phyloP scores from a whole-genome alignment of 768 basidiomycete genomes.

The Pleurotus eryngii region DNA sequence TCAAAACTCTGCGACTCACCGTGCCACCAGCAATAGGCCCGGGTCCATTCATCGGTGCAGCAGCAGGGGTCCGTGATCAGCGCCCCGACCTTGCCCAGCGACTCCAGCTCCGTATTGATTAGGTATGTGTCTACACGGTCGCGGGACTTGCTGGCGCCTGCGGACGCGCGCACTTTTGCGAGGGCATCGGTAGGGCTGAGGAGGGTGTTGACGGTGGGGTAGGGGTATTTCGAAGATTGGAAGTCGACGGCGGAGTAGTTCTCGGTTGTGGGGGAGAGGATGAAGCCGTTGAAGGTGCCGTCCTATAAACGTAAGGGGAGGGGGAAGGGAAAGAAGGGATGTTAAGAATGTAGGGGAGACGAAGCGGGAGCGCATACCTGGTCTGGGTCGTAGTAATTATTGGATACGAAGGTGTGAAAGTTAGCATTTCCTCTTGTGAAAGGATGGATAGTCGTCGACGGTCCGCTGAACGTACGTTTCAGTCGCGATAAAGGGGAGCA shows the following conservation, averaged over 20 bases:
- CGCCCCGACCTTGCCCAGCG: conserved; percentile 30
- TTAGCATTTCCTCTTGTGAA: conserved; percentile 34
- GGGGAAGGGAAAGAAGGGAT: not conserved
- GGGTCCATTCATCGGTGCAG: conserved; percentile 26
- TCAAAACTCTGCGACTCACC: conserved; percentile 10
- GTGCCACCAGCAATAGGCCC: conserved; percentile 29
- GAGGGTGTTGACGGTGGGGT: conserved; percentile 27
- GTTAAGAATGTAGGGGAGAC: not conserved
- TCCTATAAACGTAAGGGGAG: conserved; percentile 13
- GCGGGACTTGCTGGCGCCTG: conserved; percentile 29
- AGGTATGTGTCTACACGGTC: conserved; percentile 30
- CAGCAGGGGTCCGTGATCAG: conserved; percentile 26
- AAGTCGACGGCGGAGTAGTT: conserved; percentile 32
- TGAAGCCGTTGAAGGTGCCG: conserved; percentile 26
- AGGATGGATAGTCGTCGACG: conserved; percentile 26
- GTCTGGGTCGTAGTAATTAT: conserved; percentile 32
- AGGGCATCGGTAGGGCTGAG: conserved; percentile 28
- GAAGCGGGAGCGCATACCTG: conserved; percentile 12
- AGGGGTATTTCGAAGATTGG: conserved; percentile 24
- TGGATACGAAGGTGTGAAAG: conserved; percentile 32
- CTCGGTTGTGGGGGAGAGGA: conserved; percentile 22
- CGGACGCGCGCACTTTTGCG: conserved; percentile 23
- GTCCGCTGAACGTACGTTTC: conserved; percentile 18
- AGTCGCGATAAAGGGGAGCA: not conserved
- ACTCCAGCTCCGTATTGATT: conserved; percentile 28